Base-by-base conservation (phyloP, 352 stramenopile genomes). In the Phytopythium vexans region DNA sequence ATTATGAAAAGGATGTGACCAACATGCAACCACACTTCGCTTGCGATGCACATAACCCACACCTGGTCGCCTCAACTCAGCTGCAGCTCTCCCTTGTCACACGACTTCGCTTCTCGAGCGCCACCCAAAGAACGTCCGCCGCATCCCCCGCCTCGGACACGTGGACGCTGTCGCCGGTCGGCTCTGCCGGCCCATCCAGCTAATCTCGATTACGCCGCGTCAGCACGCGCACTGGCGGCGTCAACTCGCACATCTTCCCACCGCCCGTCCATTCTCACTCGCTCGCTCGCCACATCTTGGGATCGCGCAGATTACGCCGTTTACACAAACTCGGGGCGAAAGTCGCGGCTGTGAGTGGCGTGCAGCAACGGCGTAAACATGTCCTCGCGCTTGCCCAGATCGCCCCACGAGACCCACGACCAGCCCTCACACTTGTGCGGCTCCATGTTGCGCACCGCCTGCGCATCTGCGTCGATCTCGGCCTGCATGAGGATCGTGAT, bases 401-500 rank as follows among this genome's bases (percentile, higher is more conserved):
- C 64, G n/a, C 56, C 41, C 74, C 76, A 93, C 3, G 60, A 53
- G 52, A 83, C 57, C 81, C 83, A 93, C 41, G 55, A 54, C 83
- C 83, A 93, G 45, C 81, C 81, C 41, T 85, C 79, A 58, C 84
- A 94, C 62, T 94, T 94, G 72, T 86, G 52, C 1, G 82, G 81
- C 66, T 94, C 84, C 81, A 92, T 92, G 66, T 89, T 89, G 41
- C 60, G 60, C 33, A 80, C 59, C 32, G 62, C 66, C 54, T 91
- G 78, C 34, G 60, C 58, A 31, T 68, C 53, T 27, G 21, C 49
- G n/a, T 65, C 56, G 37, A 94, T 74, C 3, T 51, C 51, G 3
- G 82, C 80, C 45, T 91, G 77, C 76, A 91, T 88, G 48, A 92
- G 80, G 57, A 94, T 88, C 41, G 84, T 94, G 50, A 92, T 89